Conservation (phyloP, 2,329 filamentous ascomycete genomes). For the Aurifilum marmelostoma region DNA sequence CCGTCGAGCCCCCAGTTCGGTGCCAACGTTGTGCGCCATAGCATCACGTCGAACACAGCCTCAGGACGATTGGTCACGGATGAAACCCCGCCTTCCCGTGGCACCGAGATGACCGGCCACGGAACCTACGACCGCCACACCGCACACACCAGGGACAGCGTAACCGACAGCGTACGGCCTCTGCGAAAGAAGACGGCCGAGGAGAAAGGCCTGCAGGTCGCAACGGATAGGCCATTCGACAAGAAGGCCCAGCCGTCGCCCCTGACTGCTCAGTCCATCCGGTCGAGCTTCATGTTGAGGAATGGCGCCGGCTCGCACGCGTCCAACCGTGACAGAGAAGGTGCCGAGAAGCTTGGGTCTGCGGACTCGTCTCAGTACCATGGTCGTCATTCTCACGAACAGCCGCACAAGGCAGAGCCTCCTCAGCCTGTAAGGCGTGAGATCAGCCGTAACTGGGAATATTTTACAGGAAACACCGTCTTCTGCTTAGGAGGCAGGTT, state of each 20-base stretch:
- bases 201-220: slow-evolving; percentile 54
- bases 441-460: slow-evolving; percentile 79
- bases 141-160: slow-evolving; percentile 75
- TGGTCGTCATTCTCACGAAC: slow-evolving; percentile 11
- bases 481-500: slow-evolving; percentile 86
- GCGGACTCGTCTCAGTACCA: slow-evolving; percentile 69
- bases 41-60: slow-evolving; percentile 38
- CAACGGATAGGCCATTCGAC: slow-evolving; percentile 61
- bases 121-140: slow-evolving; percentile 75
- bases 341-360: slow-evolving; percentile 84
- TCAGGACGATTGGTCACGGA: slow-evolving; percentile 19
- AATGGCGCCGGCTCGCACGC: slow-evolving; percentile 52
- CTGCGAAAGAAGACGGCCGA: slow-evolving; percentile 56
- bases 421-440: slow-evolving; percentile 41
- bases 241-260: slow-evolving; percentile 61
- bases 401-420: slow-evolving; percentile 35
- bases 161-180: slow-evolving; percentile 79
- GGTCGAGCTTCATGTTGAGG: slow-evolving; percentile 71
- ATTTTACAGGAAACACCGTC: slow-evolving; percentile 90
- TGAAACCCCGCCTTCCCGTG: slow-evolving; percentile 26
- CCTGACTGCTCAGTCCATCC: slow-evolving; percentile 74
- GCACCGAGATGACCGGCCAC: slow-evolving; percentile 59
- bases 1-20: slow-evolving; percentile 18
- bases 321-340: slow-evolving; percentile 61
- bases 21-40: slow-evolving; percentile 35